These are phyloP conservation scores for Salix koriyanagi DNA, from an alignment of 345 rosid genomes.

Conservation along the genomic window DNA sequence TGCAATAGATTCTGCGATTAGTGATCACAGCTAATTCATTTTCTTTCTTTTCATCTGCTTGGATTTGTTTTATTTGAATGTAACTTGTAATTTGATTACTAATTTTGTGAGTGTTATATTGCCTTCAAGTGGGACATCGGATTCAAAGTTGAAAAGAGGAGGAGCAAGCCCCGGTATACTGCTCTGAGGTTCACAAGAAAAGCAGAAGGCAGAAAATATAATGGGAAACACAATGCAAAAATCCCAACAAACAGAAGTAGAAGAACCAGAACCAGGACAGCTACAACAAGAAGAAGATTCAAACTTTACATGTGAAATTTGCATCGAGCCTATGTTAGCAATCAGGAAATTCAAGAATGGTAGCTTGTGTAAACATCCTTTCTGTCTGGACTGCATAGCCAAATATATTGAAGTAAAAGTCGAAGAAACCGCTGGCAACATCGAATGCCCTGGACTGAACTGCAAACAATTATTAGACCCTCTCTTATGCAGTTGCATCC, in stretches of 20 bases:
- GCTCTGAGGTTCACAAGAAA: neutral
- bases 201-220: neutral
- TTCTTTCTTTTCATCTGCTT: neutral
- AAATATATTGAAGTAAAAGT: constrained; percentile 14
- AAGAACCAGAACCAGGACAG: neutral
- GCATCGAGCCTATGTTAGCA: neutral
- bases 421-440: neutral
- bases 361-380: constrained; percentile 3
- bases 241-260: neutral
- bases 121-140: neutral
- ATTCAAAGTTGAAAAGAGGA: neutral
- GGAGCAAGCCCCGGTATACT: neutral
- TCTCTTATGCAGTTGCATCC: neutral
- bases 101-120: neutral
- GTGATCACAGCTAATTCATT: neutral
- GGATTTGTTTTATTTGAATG: neutral
- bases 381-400: constrained; percentile 16
- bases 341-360: neutral
- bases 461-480: constrained; percentile 17
- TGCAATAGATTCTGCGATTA: neutral
- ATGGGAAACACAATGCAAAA: constrained; percentile 14
- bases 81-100: neutral
- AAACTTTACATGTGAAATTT: constrained; percentile 14
- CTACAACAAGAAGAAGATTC: neutral
- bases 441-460: constrained; percentile 16